Conservation (phyloP, 2,329 filamentous ascomycete genomes). For the Dryadomyces sulphureus region DNA sequence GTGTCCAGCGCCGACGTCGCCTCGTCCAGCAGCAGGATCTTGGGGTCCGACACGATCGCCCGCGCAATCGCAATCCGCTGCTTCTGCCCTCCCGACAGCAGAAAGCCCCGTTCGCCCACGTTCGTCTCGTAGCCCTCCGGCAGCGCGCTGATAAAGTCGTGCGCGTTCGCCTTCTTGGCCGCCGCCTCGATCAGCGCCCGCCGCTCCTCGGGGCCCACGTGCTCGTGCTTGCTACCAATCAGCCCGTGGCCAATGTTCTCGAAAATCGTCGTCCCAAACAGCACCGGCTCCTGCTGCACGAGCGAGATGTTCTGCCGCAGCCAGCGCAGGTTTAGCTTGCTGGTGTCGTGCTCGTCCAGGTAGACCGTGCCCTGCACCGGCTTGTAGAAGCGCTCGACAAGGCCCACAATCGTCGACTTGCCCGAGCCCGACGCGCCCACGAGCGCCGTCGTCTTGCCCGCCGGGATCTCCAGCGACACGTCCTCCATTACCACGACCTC, state of each 20-base stretch:
- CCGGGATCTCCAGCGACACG: constrained; percentile 65
- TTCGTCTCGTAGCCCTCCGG: constrained; percentile 87
- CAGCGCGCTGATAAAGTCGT: constrained; percentile 72
- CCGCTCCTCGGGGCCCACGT: constrained; percentile 51
- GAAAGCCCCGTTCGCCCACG: constrained; percentile 87
- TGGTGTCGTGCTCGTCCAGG: constrained; percentile 72
- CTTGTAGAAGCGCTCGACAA: constrained; percentile 89
- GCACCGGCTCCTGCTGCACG: constrained; percentile 82
- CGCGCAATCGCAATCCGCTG: constrained; percentile 91
- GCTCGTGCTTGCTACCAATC: constrained; percentile 66
- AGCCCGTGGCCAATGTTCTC: constrained; percentile 84
- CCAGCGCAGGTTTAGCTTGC: constrained; percentile 75
- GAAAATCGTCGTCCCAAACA: constrained; percentile 81
- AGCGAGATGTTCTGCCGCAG: constrained; percentile 82
- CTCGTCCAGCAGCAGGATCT: constrained; percentile 85
- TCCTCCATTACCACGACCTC: constrained; percentile 81
- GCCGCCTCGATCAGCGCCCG: constrained; percentile 61
- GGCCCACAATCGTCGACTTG: constrained; percentile 85
- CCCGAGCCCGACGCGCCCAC: constrained; percentile 91
- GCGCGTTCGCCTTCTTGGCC: constrained; percentile 81
- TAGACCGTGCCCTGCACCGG: constrained; percentile 67
- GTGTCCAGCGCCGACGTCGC: constrained; percentile 90
- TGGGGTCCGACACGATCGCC: constrained; percentile 80
- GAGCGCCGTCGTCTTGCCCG: constrained; percentile 82
- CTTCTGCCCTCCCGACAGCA: constrained; percentile 89